Conservation (phyloP, 768 basidiomycete genomes). For the Termitomyces sp. region DNA sequence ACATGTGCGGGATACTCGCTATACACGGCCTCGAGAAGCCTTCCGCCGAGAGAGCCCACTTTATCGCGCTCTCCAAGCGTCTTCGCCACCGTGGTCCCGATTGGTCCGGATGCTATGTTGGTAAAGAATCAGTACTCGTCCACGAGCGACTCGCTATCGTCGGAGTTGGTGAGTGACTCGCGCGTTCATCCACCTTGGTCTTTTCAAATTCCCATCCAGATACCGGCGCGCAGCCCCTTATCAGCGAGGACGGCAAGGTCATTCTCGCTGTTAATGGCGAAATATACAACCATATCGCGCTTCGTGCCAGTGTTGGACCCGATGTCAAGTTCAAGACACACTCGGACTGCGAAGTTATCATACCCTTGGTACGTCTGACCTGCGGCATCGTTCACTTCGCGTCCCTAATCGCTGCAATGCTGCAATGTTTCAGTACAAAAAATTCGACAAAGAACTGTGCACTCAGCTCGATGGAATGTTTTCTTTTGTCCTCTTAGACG, state of each 20-base stretch:
- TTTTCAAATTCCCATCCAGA: slow-evolving; percentile 40
- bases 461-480: slow-evolving; percentile 95
- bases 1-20: slow-evolving; percentile 92
- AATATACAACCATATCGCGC: slow-evolving; percentile 93
- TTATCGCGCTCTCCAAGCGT: slow-evolving; percentile 83
- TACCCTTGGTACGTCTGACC: slow-evolving; percentile 67
- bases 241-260: slow-evolving; percentile 78
- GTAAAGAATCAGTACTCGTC: slow-evolving; percentile 74
- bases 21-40: slow-evolving; percentile 78
- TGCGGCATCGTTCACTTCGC: not conserved
- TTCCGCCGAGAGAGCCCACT: slow-evolving; percentile 57
- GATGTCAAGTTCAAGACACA: slow-evolving; percentile 89
- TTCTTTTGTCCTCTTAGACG: slow-evolving; percentile 94
- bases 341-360: slow-evolving; percentile 96
- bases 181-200: not conserved
- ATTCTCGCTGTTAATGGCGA: slow-evolving; percentile 96
- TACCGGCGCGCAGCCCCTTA: slow-evolving; percentile 91
- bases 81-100: slow-evolving; percentile 95
- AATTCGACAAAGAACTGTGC: slow-evolving; percentile 74
- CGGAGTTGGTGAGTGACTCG: slow-evolving; percentile 73
- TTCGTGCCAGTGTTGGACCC: slow-evolving; percentile 61
- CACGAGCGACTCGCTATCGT: slow-evolving; percentile 98
- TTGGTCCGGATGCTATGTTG: slow-evolving; percentile 95
- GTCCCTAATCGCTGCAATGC: not conserved
- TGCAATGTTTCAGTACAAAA: slow-evolving; percentile 58